Conservation (phyloP, 2,329 filamentous ascomycete genomes). For the Juglanconis sp. region DNA sequence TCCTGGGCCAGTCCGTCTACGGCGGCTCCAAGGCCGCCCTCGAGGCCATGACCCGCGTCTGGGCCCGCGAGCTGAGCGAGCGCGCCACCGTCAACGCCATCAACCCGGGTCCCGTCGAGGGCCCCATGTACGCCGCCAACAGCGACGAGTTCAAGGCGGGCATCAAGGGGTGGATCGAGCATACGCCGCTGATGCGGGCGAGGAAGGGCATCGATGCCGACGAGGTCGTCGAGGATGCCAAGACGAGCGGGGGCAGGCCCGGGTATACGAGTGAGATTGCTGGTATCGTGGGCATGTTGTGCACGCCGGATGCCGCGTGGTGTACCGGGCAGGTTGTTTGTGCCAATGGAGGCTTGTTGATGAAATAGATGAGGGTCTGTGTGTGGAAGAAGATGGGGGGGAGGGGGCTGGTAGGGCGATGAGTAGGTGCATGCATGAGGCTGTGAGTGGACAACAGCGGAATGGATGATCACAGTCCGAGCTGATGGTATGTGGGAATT, state of each 20-base stretch:
- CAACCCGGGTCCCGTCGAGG: slow-evolving; percentile 55
- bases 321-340: slow-evolving; percentile 76
- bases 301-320: slow-evolving; percentile 69
- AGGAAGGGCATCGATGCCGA: slow-evolving; percentile 60
- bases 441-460: too few species aligned
- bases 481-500: too few species aligned
- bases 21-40: slow-evolving; percentile 56
- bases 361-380: slow-evolving; percentile 23
- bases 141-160: slow-evolving; percentile 38
- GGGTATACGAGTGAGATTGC: slow-evolving; percentile 71
- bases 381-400: background rate
- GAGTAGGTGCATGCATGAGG: too few species aligned
- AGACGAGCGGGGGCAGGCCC: slow-evolving; percentile 53
- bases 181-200: slow-evolving; percentile 60
- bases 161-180: slow-evolving; percentile 42
- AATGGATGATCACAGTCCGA: too few species aligned
- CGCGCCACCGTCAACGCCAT: slow-evolving; percentile 54
- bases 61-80: slow-evolving; percentile 54
- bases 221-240: slow-evolving; percentile 57
- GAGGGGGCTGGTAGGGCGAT: too few species aligned
- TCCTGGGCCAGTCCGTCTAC: slow-evolving; percentile 55
- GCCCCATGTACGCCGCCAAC: slow-evolving; percentile 48
- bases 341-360: slow-evolving; percentile 72
- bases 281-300: slow-evolving; percentile 74
- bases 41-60: slow-evolving; percentile 58